Evolutionary conservation across 164 flowering plant species (phyloP), one percentile per base, ranked within the genome.

Genomic region (Chloranthus sessilifolius): DNA sequence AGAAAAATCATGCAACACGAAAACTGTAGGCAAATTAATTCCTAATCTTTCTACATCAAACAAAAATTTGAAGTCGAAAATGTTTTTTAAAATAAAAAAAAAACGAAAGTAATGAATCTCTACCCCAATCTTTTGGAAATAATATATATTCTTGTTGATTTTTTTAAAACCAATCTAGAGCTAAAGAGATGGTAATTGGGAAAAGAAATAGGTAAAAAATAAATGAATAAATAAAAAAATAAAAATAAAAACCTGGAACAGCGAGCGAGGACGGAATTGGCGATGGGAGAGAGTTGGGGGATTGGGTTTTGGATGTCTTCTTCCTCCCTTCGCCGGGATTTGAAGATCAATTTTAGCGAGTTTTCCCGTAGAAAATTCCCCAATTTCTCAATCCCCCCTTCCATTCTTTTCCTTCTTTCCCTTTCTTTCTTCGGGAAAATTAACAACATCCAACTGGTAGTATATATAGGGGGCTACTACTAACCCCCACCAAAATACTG

Each of bases 241-340:
- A 1, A 22, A 7, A 52, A 2, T 1, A 12, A 54, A 31, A 17
- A 80, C 94, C 69, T 75, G 67, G 67, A 53, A 40, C 70, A 73
- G 19, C 72, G 74, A 44, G 60, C 16, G 45, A 72, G 50, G 48
- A 72, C 73, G 31, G 76, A 64, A 42, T 72, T 72, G 39, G 73
- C 73, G 12, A 68, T 27, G 38, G 67, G 62, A 38, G 76, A 67
- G 37, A 68, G 73, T 25, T 44, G 47, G 41, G 72, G 50, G n/a
- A 72, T 57, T 44, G 45, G 44, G n/a, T 40, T 55, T 7, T 37
- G 35, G 23, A 51, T 14, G 8, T 12, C 9, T 61, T 53, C 9
- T 53, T 56, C 20, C 34, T 46, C 3, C 40, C 46, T 9, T 33
- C 28, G 20, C 58, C n/a, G n/a, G n/a, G n/a, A n/a, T n/a, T n/a